phyloP scores from a whole-genome alignment of 164 flowering plant genomes.

The Taxillus chinensis region DNA sequence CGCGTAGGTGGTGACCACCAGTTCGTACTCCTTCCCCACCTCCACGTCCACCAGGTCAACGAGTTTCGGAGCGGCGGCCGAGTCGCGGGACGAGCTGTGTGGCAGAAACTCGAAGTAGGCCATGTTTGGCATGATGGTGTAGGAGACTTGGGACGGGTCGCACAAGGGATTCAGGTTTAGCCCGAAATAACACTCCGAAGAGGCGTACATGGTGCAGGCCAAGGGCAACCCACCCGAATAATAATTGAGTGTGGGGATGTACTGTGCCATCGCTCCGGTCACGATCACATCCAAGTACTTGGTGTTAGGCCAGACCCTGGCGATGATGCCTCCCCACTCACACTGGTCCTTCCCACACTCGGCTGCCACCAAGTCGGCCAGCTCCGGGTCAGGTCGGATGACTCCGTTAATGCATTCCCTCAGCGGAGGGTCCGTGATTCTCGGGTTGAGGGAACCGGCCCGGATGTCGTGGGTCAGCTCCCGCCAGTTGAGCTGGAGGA shows the following conservation, averaged over 20 bases:
- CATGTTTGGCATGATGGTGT: slow-evolving; percentile 48
- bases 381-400: slow-evolving; percentile 19
- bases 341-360: slow-evolving; percentile 21
- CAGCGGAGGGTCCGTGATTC: slow-evolving; percentile 24
- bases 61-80: background rate
- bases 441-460: slow-evolving; percentile 21
- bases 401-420: slow-evolving; percentile 10
- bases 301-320: slow-evolving; percentile 38
- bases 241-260: slow-evolving; percentile 33
- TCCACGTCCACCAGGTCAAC: slow-evolving; percentile 33
- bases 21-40: slow-evolving; percentile 33
- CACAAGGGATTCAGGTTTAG: slow-evolving; percentile 34
- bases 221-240: slow-evolving; percentile 31
- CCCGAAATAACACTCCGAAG: slow-evolving; percentile 40
- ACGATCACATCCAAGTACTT: slow-evolving; percentile 35
- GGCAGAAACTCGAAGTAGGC: slow-evolving; percentile 38
- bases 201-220: slow-evolving; percentile 41
- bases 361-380: slow-evolving; percentile 19
- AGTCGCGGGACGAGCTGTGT: slow-evolving; percentile 10
- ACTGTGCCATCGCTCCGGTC: slow-evolving; percentile 39
- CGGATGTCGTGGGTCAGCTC: slow-evolving; percentile 25
- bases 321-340: slow-evolving; percentile 35
- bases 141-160: slow-evolving; percentile 28
- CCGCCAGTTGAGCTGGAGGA: slow-evolving; percentile 31
- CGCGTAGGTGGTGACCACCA: slow-evolving; percentile 33